Conservation (phyloP, 2,329 filamentous ascomycete species). For the Annulohypoxylon truncatum region DNA sequence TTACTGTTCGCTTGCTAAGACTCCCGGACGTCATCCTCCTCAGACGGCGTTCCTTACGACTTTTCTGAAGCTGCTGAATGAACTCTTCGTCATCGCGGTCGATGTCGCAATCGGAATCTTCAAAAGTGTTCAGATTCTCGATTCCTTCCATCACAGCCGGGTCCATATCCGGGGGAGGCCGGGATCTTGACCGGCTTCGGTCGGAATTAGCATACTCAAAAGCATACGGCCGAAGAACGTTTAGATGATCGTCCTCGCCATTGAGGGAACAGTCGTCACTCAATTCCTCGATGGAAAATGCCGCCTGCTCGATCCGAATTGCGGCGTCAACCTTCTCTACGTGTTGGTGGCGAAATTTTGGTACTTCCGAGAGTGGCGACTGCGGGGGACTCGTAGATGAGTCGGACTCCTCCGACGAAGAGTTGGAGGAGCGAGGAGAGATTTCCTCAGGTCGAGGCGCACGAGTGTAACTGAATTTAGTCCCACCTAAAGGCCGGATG, state of each 20-base stretch:
- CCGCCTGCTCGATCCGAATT: conserved; percentile 30
- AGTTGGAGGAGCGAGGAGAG: conserved; percentile 49
- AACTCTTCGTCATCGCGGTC: conserved; percentile 47
- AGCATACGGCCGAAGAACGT: conserved; percentile 46
- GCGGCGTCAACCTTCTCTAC: conserved; percentile 37
- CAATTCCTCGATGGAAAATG: conserved; percentile 49
- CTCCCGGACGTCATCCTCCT: conserved; percentile 51
- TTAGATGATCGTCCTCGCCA: conserved; percentile 43
- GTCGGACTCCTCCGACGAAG: conserved; percentile 46
- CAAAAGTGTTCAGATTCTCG: conserved; percentile 46
- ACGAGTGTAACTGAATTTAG: conserved; percentile 48
- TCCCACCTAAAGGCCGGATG: conserved; percentile 51
- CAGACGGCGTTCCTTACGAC: conserved; percentile 44
- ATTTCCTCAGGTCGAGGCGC: conserved; percentile 48
- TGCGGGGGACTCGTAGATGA: conserved; percentile 46
- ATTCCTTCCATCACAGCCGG: conserved; percentile 46
- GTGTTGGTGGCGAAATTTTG: conserved; percentile 38
- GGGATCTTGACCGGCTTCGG: conserved; percentile 45
- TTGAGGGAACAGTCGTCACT: conserved; percentile 46
- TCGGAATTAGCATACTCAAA: conserved; percentile 49
- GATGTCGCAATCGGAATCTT: conserved; percentile 43
- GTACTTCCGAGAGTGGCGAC: conserved; percentile 45
- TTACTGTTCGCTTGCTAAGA: conserved; percentile 52
- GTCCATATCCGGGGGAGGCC: conserved; percentile 45
- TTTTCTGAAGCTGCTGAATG: conserved; percentile 33